Percentiles rank a stretch among this genome's conserved stretches.
phyloP scores from a whole-genome alignment of 2,329 filamentous ascomycete genomes.

The Verticillium zaregamsianum region DNA sequence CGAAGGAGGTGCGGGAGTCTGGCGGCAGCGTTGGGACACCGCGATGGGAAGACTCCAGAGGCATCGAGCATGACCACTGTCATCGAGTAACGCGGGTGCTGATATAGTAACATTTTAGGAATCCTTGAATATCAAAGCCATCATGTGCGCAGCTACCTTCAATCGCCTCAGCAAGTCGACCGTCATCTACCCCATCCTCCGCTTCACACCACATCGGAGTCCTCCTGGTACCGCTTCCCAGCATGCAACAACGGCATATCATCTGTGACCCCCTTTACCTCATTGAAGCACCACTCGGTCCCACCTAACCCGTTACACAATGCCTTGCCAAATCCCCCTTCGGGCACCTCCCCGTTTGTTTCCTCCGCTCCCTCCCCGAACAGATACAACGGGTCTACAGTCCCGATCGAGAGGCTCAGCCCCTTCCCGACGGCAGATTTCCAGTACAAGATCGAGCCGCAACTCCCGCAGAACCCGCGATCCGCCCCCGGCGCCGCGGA shows the following conservation, averaged over 20 bases:
- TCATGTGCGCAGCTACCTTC: no score
- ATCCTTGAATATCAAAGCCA: not conserved
- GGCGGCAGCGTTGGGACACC: not conserved
- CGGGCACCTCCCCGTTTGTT: not conserved
- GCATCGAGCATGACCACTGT: not conserved
- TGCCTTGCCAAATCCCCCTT: constrained; percentile 28
- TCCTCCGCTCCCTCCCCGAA: constrained; percentile 4
- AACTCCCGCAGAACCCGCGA: constrained; percentile 44
- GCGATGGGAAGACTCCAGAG: not conserved
- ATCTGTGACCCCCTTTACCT: constrained; percentile 46
- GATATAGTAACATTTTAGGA: no score
- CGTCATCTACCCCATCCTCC: no score
- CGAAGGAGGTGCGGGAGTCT: not conserved
- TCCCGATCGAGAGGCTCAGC: constrained; percentile 35
- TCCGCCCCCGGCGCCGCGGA: constrained; percentile 31
- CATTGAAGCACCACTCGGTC: constrained; percentile 39
- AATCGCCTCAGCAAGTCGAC: no score
- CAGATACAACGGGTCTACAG: constrained; percentile 41
- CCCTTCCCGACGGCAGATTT: constrained; percentile 21
- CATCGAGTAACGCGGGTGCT: no score
- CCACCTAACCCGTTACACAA: constrained; percentile 29
- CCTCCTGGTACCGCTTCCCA: not conserved
- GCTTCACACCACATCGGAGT: not conserved
- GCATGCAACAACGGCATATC: constrained; percentile 18
- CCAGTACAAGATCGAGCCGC: constrained; percentile 48